Evolutionary conservation across 768 basidiomycete species (phyloP).

Genomic region (Neoboletus brunneissimus): DNA sequence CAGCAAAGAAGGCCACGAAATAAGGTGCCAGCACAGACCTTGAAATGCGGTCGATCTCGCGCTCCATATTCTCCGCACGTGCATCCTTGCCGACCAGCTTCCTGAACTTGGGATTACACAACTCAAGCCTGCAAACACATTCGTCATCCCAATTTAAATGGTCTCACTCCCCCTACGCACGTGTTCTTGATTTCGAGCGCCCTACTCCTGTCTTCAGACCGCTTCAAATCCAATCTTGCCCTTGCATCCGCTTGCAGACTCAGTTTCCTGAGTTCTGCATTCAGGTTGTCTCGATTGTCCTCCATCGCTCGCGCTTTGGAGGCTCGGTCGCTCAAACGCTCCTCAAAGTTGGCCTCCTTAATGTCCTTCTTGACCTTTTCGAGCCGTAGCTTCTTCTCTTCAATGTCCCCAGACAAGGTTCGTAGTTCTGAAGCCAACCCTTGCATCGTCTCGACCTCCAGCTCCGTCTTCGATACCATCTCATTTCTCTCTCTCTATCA

Average conservation of each 20-base stretch:
- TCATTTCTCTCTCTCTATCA: conserved; percentile 48
- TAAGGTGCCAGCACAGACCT: conserved; percentile 40
- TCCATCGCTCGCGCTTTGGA: conserved; percentile 60
- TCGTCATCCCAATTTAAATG: neutral
- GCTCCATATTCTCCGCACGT: conserved; percentile 66
- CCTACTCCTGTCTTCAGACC: conserved; percentile 63
- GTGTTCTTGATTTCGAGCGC: conserved; percentile 61
- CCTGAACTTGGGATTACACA: conserved; percentile 58
- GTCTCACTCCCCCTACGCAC: conserved; percentile 41
- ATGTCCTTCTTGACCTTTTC: conserved; percentile 60
- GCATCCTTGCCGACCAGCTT: conserved; percentile 63
- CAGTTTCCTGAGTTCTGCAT: conserved; percentile 64
- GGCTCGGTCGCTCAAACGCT: conserved; percentile 53
- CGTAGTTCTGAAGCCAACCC: conserved; percentile 52
- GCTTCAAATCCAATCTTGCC: conserved; percentile 74
- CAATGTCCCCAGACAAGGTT: conserved; percentile 57
- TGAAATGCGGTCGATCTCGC: conserved; percentile 57
- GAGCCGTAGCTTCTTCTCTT: conserved; percentile 62
- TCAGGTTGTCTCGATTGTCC: conserved; percentile 64
- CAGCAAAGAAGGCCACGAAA: neutral
- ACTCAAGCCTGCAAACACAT: conserved; percentile 51
- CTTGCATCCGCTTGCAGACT: conserved; percentile 78
- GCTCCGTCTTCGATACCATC: conserved; percentile 52
- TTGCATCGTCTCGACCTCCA: conserved; percentile 54
- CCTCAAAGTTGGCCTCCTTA: conserved; percentile 60